phyloP scores from a whole-genome alignment of 805 yeast genomes.

The Candida insectorum region DNA sequence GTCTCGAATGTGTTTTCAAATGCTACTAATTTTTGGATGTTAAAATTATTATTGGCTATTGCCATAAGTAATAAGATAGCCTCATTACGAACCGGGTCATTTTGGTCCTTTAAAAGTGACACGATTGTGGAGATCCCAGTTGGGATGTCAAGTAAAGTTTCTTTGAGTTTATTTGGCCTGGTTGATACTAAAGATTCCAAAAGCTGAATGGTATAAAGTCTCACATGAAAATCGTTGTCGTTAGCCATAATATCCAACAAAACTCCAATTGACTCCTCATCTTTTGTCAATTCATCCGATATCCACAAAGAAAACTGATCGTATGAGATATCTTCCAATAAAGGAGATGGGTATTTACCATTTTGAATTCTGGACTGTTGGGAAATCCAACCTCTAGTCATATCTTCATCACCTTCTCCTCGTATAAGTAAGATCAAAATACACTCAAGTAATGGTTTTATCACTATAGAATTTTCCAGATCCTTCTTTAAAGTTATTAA shows the following conservation, averaged over 20 bases:
- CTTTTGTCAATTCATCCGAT: constrained; percentile 85
- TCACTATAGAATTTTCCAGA: constrained; percentile 62
- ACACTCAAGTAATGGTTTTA: constrained; percentile 82
- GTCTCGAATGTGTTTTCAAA: constrained; percentile 90
- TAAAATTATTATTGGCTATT: constrained; percentile 74
- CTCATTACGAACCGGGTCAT: constrained; percentile 89
- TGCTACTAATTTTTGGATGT: constrained; percentile 89
- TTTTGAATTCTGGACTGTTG: constrained; percentile 70
- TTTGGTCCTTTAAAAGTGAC: constrained; percentile 36
- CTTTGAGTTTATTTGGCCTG: constrained; percentile 71
- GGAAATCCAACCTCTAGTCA: constrained; percentile 68
- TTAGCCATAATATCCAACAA: constrained; percentile 45
- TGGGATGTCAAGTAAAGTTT: constrained; percentile 67
- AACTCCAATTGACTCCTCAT: constrained; percentile 23
- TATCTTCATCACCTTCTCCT: constrained; percentile 58
- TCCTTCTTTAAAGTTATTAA: constrained; percentile 65
- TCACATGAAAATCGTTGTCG: constrained; percentile 66
- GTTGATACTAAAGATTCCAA: constrained; percentile 79
- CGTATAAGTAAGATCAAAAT: constrained; percentile 75
- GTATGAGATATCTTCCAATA: constrained; percentile 51
- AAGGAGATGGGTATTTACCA: constrained; percentile 78
- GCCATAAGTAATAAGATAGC: constrained; percentile 80
- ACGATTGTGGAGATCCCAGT: constrained; percentile 79
- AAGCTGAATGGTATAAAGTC: constrained; percentile 78
- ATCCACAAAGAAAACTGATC: constrained; percentile 94